These are phyloP conservation scores for Cnidoscolus chayamansa DNA, from an alignment of 441 rosid species.

Conservation along the genomic window DNA sequence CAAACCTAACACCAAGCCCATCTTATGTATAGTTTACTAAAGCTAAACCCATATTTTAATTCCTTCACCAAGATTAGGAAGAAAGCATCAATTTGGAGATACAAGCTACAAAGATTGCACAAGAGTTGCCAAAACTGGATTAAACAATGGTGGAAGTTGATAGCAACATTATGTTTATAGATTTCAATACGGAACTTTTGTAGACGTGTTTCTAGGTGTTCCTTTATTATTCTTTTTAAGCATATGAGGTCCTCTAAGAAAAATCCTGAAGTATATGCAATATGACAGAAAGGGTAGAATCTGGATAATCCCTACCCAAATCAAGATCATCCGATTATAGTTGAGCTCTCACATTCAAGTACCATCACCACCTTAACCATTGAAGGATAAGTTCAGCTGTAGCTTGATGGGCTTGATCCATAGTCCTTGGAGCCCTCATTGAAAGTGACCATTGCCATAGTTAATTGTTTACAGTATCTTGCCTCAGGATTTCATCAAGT, in stretches of 20 bases:
- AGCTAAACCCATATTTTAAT: constrained; percentile 5
- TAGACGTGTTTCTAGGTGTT: too few relatives aligned
- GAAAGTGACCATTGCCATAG: constrained; percentile 4
- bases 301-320: constrained; percentile 2
- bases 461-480: background rate
- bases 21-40: background rate
- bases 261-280: too few relatives aligned
- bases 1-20: constrained; percentile 15
- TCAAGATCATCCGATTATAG: constrained; percentile 18
- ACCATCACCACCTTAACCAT: background rate
- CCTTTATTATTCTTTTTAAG: too few relatives aligned
- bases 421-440: constrained; percentile 18
- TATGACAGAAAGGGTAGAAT: too few relatives aligned
- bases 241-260: too few relatives aligned
- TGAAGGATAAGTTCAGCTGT: constrained; percentile 13
- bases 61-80: background rate
- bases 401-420: constrained; percentile 1
- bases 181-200: too few relatives aligned
- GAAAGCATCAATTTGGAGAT: background rate
- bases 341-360: constrained; percentile 10
- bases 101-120: constrained; percentile 4
- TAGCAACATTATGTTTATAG: too few relatives aligned
- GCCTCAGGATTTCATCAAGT: constrained; percentile 32
- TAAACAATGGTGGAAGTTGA: constrained; percentile 4
- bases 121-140: background rate